These are phyloP conservation scores for Aspergillus nidulans DNA, from an alignment of 495 filamentous ascomycete species.

Conservation along the genomic window DNA sequence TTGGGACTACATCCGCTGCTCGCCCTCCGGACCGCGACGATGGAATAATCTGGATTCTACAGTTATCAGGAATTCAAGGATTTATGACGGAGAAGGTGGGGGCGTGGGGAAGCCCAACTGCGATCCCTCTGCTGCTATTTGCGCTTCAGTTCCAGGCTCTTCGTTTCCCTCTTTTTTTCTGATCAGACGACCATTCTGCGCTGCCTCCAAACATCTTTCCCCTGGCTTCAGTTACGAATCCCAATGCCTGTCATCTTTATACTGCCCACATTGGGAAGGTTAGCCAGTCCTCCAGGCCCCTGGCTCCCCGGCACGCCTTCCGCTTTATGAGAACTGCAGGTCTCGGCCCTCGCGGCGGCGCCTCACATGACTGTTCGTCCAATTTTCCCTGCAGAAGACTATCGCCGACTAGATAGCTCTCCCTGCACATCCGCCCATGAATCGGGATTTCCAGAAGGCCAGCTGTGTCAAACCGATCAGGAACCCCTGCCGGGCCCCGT, in stretches of 20 bases:
- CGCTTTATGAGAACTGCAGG: background rate
- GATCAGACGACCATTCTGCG: slow-evolving; percentile 38
- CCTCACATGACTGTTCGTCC: slow-evolving; percentile 2
- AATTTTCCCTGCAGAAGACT: slow-evolving; percentile 3
- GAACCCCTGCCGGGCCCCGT: background rate
- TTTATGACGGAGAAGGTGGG: slow-evolving; percentile 25
- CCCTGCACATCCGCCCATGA: background rate
- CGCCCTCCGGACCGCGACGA: background rate
- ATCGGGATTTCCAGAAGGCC: background rate
- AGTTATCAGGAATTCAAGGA: background rate
- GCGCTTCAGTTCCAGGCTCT: slow-evolving; percentile 10
- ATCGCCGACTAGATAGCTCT: background rate
- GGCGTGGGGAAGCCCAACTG: slow-evolving; percentile 20
- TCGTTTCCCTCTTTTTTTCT: slow-evolving; percentile 32
- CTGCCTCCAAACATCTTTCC: background rate
- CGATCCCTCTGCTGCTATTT: slow-evolving; percentile 3
- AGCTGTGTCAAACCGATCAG: background rate
- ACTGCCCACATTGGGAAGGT: slow-evolving; percentile 5
- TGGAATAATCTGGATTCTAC: background rate
- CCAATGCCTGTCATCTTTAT: background rate
- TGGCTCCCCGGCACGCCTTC: background rate
- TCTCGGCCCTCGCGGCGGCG: background rate
- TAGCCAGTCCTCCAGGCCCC: background rate
- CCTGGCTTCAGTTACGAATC: slow-evolving; percentile 4
- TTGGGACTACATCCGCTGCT: background rate